These are phyloP conservation scores for Camelina sativa DNA, from an alignment of 345 rosid genomes.

Conservation along the genomic window DNA sequence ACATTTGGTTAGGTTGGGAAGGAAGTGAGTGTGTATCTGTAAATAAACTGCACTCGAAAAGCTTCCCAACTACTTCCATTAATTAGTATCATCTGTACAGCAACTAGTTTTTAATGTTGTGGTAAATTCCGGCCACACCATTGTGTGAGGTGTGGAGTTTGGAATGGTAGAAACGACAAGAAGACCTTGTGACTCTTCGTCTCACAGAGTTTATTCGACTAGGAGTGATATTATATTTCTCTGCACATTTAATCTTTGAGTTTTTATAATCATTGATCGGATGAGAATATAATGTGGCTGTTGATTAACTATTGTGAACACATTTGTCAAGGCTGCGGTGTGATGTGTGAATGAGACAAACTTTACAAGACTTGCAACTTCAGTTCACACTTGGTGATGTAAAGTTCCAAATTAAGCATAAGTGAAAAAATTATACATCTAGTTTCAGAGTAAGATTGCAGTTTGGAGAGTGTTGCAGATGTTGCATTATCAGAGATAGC, in stretches of 20 bases:
- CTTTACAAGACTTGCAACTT: no score
- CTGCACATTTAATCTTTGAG: neutral
- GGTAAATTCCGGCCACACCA: conserved; percentile 16
- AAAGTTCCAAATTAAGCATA: no score
- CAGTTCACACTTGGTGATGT: no score
- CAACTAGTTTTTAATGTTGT: conserved; percentile 32
- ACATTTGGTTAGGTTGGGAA: conserved; percentile 49
- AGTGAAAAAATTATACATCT: no score
- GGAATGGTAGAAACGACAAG: conserved; percentile 9
- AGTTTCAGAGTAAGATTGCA: no score
- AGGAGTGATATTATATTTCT: conserved; percentile 14
- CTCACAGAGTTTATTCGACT: conserved; percentile 7
- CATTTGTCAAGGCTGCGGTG: no score
- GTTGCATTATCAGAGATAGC: no score
- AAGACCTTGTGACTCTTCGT: conserved; percentile 10
- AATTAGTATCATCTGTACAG: conserved; percentile 36
- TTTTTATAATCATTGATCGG: neutral
- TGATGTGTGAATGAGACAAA: no score
- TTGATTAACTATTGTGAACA: no score
- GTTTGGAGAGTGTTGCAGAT: no score
- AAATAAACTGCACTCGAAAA: conserved; percentile 21
- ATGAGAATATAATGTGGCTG: neutral
- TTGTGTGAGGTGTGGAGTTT: conserved; percentile 19
- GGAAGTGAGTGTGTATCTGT: conserved; percentile 41
- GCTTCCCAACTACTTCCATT: conserved; percentile 5